phyloP scores from a whole-genome alignment of 1,139 yeast genomes.

The Candida tetrigidarum region DNA sequence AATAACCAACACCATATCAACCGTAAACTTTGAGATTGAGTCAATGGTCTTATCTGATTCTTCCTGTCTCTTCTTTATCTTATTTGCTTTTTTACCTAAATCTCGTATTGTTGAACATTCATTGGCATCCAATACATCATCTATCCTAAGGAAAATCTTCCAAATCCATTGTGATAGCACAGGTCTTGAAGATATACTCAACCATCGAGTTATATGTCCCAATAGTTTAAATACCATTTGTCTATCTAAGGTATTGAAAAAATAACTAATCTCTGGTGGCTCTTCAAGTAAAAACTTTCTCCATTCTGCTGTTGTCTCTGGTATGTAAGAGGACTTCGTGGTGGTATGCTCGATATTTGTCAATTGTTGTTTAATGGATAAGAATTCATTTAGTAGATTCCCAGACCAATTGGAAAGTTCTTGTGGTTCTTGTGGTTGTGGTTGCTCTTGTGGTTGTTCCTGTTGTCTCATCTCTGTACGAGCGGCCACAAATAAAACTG shows the following conservation, averaged over 20 bases:
- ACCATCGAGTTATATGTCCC: constrained; percentile 43
- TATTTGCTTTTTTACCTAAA: constrained; percentile 44
- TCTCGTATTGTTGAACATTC: constrained; percentile 43
- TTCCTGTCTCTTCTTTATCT: constrained; percentile 21
- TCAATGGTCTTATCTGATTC: constrained; percentile 14
- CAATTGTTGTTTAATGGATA: constrained; percentile 11
- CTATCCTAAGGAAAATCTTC: constrained; percentile 37
- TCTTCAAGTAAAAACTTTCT: constrained; percentile 30
- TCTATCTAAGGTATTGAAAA: constrained; percentile 31
- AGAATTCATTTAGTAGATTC: constrained; percentile 9
- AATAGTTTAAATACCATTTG: constrained; percentile 38
- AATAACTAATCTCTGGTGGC: constrained; percentile 33
- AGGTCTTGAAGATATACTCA: constrained; percentile 33
- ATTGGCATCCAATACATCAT: constrained; percentile 34
- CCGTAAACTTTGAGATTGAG: constrained; percentile 24
- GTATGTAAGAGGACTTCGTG: constrained; percentile 16
- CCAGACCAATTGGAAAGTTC: constrained; percentile 8
- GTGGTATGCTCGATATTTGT: not conserved
- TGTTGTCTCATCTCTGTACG: not conserved
- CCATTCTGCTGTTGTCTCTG: constrained; percentile 37
- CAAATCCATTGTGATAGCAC: constrained; percentile 44
- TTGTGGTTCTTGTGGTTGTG: not conserved
- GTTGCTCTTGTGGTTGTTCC: not conserved
- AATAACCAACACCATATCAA: constrained; percentile 36
- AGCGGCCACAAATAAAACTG: constrained; percentile 15